Evolutionary conservation across 768 basidiomycete species (phyloP).

Genomic region (Trametes cubensis): DNA sequence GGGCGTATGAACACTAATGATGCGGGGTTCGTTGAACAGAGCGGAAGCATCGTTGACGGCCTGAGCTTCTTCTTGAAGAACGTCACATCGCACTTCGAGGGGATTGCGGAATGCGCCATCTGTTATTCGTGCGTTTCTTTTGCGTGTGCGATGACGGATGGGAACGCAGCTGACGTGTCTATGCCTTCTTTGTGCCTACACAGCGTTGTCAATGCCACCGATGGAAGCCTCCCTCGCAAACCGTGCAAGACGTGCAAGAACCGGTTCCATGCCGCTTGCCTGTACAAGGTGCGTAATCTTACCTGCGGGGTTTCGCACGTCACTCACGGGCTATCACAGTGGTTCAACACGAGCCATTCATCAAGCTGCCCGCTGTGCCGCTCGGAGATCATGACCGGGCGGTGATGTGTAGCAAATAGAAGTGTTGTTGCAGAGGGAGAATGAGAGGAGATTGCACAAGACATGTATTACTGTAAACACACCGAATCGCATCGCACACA

Average conservation of each 20-base stretch:
- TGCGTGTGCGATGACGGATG: not conserved
- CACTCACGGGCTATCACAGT: constrained; percentile 46
- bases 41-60: constrained; percentile 88
- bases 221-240: constrained; percentile 84
- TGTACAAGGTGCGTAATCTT: constrained; percentile 71
- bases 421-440: not conserved
- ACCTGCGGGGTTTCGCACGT: not conserved
- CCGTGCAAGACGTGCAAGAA: constrained; percentile 95
- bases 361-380: constrained; percentile 92
- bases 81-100: constrained; percentile 90
- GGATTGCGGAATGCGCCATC: constrained; percentile 94
- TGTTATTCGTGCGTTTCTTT: constrained; percentile 76
- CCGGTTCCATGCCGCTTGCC: constrained; percentile 87
- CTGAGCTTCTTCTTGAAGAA: constrained; percentile 92
- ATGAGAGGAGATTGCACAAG: not conserved
- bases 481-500: not conserved
- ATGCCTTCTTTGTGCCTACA: not conserved
- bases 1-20: not conserved
- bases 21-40: constrained; percentile 47
- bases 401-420: not conserved
- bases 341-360: constrained; percentile 88
- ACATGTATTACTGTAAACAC: constrained; percentile 5
- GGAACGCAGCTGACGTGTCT: not conserved
- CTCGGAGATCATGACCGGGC: constrained; percentile 62
- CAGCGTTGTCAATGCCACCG: constrained; percentile 90